These are phyloP conservation scores for Trichosanthes cucumerina DNA, from an alignment of 306 rosid species.

Conservation along the genomic window DNA sequence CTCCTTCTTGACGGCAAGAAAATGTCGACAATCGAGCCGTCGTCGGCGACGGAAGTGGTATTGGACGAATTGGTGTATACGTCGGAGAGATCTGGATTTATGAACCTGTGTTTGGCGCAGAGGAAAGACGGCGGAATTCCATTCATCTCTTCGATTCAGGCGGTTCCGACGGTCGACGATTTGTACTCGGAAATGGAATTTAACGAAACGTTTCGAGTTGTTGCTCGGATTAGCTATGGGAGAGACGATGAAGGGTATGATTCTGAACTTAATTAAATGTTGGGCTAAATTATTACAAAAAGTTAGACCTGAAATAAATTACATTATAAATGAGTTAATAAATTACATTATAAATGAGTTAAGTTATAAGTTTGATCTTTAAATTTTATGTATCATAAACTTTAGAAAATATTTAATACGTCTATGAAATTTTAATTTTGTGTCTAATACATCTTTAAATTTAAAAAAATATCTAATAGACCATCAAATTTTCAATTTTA, in stretches of 20 bases:
- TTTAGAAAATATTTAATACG: too few relatives aligned
- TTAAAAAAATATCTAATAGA: too few relatives aligned
- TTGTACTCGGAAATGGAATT: not conserved
- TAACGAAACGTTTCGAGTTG: not conserved
- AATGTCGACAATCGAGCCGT: not conserved
- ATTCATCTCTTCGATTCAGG: conserved; percentile 1
- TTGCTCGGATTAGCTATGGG: not conserved
- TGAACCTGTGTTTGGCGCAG: not conserved
- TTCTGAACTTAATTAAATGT: not conserved
- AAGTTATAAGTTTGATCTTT: too few relatives aligned
- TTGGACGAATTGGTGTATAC: not conserved
- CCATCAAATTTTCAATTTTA: too few relatives aligned
- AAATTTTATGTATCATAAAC: too few relatives aligned
- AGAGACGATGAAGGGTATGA: not conserved
- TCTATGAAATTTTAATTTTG: too few relatives aligned
- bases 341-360: too few relatives aligned
- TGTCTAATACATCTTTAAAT: too few relatives aligned
- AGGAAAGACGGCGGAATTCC: conserved; percentile 9
- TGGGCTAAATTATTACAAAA: not conserved
- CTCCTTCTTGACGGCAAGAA: not conserved
- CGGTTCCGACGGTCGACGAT: not conserved
- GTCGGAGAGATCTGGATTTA: not conserved
- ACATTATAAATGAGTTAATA: too few relatives aligned
- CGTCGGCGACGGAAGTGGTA: not conserved
- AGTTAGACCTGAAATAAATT: too few relatives aligned